Conservation (phyloP, 768 basidiomycete species). For the Clavaria fumosa region DNA sequence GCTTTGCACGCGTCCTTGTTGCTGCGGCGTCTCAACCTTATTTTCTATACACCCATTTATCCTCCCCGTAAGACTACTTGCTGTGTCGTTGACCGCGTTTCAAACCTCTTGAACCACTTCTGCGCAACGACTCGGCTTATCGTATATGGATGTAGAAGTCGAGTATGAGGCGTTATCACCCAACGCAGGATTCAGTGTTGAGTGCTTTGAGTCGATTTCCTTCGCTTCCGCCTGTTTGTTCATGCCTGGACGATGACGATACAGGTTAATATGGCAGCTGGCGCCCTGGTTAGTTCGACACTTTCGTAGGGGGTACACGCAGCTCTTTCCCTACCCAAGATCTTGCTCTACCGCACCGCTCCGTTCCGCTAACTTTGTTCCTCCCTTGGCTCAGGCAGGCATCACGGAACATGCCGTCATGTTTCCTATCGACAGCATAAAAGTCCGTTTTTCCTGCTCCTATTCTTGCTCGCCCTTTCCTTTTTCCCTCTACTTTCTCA, state of each 20-base stretch:
- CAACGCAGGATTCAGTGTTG: conserved; percentile 67
- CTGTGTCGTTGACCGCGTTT: too few species aligned
- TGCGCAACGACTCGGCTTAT: too few species aligned
- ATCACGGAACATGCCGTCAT: conserved; percentile 99
- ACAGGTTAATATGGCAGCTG: conserved; percentile 90
- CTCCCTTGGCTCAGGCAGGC: conserved; percentile 67
- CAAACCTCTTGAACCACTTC: too few species aligned
- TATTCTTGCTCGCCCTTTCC: conserved; percentile 6
- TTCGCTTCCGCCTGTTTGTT: neutral
- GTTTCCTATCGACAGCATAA: conserved; percentile 97
- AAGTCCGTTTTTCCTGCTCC: conserved; percentile 39
- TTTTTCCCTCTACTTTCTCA: conserved; percentile 3
- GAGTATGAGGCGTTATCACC: conserved; percentile 42
- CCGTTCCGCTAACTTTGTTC: neutral
- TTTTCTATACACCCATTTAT: too few species aligned
- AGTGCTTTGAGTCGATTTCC: conserved; percentile 12
- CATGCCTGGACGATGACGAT: neutral
- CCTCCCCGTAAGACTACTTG: too few species aligned
- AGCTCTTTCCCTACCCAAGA: conserved; percentile 7
- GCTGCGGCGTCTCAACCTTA: too few species aligned
- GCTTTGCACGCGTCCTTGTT: too few species aligned
- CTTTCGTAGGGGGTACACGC: conserved; percentile 2
- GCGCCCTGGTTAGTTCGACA: conserved; percentile 80
- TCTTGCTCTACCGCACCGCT: neutral
- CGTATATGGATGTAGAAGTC: conserved; percentile 26